A percentile compares a stretch with the other conserved stretches of the same genome.
Evolutionary conservation across 169 alveolate genomes (phyloP).

Genomic region (Eimeria praecox): DNA sequence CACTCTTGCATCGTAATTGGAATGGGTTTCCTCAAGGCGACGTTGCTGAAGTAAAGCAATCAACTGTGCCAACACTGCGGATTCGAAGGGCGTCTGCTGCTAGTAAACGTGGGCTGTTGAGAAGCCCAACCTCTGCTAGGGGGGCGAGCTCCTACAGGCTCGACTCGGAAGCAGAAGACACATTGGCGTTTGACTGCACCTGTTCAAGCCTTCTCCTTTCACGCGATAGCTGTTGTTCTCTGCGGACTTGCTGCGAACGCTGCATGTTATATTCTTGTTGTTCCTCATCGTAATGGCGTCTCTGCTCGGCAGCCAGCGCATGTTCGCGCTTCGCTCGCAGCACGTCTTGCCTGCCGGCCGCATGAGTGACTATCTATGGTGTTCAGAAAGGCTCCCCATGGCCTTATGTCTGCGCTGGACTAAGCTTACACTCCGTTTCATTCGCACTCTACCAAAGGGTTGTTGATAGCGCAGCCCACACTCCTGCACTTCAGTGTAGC

Average conservation of each 20-base stretch:
- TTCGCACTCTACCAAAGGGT: neutral
- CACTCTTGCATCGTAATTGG: constrained; percentile 83
- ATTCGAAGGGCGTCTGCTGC: neutral
- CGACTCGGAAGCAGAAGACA: neutral
- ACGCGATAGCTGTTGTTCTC: constrained; percentile 75
- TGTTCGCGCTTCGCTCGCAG: constrained; percentile 33
- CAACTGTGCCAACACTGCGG: neutral
- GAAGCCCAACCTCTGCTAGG: neutral
- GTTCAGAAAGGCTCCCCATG: neutral
- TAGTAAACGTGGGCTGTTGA: neutral
- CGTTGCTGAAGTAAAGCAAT: constrained; percentile 22
- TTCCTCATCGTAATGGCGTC: constrained; percentile 59
- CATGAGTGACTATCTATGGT: neutral
- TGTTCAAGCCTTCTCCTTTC: constrained; percentile 77
- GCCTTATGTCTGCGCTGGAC: neutral
- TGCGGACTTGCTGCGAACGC: constrained; percentile 76
- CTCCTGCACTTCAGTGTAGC: neutral
- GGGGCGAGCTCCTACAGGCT: neutral
- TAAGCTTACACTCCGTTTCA: neutral
- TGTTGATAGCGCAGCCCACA: neutral
- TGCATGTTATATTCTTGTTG: constrained; percentile 75
- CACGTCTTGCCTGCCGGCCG: constrained; percentile 50
- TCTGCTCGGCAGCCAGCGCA: constrained; percentile 70
- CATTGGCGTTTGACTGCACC: constrained; percentile 49
- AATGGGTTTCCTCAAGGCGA: constrained; percentile 62